Evolutionary conservation across 2,329 filamentous ascomycete species (phyloP), one percentile per base, ranked within the genome.

Genomic region (Ophiostoma piceae): DNA sequence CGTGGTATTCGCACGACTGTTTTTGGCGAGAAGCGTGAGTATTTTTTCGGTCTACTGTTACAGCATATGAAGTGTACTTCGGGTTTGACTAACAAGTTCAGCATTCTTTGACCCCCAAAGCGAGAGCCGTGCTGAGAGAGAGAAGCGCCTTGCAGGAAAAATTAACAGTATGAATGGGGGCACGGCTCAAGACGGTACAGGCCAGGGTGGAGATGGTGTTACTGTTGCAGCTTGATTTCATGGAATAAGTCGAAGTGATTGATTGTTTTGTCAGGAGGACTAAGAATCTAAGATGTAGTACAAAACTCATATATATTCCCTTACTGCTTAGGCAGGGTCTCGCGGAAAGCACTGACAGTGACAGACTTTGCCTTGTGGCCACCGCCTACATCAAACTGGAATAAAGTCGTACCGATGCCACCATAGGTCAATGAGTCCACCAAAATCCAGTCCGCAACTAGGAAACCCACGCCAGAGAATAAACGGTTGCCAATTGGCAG

Each of bases 1-100:
- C 75, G 76, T 22, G 80, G 80, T 1, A 81, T 82, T 65, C 74
- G 79, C 8, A 57, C 51, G 2, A 26, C 51, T 26, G 51, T 57
- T 22, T 57, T 57, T 11, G 51, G 51, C n/a, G 51, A 57, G 51
- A 57, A 57, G 26, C 51, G 51, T 26, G 9, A 57, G 51, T 57
- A n/a, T 3, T 35, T 35, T 35, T 5, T 35, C 26, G 35, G 35
- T 35, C 5, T 8, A 35, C 35, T 35, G 1, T 35, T 8, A 35
- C 35, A 35, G 35, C 8, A 35, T 35, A 3, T 35, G 35, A 8
- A 35, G 1, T 35, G 8, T 35, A 35, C 35, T 35, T 35, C 8
- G 5, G 8, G 35, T 35, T 35, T 6, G 26, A 26, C 51, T 57
- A 26, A 57, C 9, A 14, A 29, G 4, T 14, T 12, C 11, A 57